Conservation (phyloP, 2,329 filamentous ascomycete genomes). For the Juglanconis juglandina region DNA sequence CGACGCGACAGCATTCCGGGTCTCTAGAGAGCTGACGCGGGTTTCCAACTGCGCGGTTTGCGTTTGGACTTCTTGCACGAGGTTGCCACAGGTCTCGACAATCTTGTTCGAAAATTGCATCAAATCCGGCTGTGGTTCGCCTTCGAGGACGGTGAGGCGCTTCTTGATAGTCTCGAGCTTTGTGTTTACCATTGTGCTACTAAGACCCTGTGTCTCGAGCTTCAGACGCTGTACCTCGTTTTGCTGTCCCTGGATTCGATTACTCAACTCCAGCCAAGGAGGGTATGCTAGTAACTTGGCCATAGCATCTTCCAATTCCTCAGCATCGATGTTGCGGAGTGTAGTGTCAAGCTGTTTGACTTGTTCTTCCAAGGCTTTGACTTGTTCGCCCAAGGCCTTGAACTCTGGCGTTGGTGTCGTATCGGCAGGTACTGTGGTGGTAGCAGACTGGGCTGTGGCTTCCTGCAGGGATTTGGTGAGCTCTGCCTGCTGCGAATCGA, state of each 20-base stretch:
- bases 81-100: background rate
- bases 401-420: background rate
- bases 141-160: background rate
- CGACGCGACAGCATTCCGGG: background rate
- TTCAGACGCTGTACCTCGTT: background rate
- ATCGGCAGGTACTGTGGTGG: background rate
- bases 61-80: background rate
- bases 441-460: background rate
- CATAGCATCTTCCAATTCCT: background rate
- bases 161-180: background rate
- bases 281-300: constrained; percentile 2
- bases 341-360: background rate
- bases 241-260: background rate
- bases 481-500: background rate
- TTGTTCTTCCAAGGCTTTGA: background rate
- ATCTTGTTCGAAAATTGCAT: background rate
- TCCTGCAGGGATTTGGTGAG: background rate
- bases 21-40: background rate
- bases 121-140: background rate
- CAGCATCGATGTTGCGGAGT: constrained; percentile 5
- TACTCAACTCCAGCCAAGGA: background rate
- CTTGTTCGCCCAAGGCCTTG: background rate
- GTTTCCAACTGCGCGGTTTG: background rate
- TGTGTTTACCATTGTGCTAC: background rate
- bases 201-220: background rate